These are phyloP conservation scores for Oxyria digyna DNA, from an alignment of 148 eudicot genomes.

Conservation along the genomic window DNA sequence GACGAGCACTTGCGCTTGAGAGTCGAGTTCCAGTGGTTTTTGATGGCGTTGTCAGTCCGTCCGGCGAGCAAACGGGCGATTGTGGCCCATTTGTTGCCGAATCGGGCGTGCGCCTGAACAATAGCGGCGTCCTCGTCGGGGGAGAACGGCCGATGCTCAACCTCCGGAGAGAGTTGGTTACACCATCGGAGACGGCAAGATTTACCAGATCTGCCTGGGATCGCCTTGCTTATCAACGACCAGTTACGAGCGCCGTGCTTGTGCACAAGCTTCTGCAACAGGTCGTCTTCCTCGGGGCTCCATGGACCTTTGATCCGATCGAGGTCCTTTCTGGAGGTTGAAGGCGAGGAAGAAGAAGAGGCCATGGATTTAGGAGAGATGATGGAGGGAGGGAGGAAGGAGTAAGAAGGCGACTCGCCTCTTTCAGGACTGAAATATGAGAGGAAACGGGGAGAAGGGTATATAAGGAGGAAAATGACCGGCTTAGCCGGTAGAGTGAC, in stretches of 20 bases:
- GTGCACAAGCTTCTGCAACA: slow-evolving; percentile 24
- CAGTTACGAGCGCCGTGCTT: slow-evolving; percentile 53
- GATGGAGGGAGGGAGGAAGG: background rate
- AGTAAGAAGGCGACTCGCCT: background rate
- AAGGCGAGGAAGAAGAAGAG: background rate
- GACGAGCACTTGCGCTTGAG: slow-evolving; percentile 42
- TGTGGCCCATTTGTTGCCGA: slow-evolving; percentile 63
- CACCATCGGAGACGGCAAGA: slow-evolving; percentile 62
- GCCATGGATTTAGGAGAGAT: background rate
- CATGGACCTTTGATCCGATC: slow-evolving; percentile 63
- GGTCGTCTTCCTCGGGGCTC: slow-evolving; percentile 56
- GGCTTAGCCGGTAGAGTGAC: slow-evolving; percentile 28
- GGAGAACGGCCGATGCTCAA: slow-evolving; percentile 47
- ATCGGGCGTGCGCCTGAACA: slow-evolving; percentile 34
- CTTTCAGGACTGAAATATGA: slow-evolving; percentile 3
- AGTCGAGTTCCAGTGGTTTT: slow-evolving; percentile 57
- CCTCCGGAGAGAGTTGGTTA: slow-evolving; percentile 53
- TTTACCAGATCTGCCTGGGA: slow-evolving; percentile 52
- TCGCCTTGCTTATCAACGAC: slow-evolving; percentile 40
- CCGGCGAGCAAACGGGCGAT: slow-evolving; percentile 44
- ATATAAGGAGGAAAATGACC: slow-evolving; percentile 17
- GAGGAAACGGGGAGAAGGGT: background rate
- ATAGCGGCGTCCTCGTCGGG: slow-evolving; percentile 43
- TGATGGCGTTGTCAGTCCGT: slow-evolving; percentile 57
- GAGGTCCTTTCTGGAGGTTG: slow-evolving; percentile 2